Percentiles rank a stretch among this genome's conserved stretches.
phyloP scores from a whole-genome alignment of 176 grass and related monocot genomes.

The Aegilops speltoides region DNA sequence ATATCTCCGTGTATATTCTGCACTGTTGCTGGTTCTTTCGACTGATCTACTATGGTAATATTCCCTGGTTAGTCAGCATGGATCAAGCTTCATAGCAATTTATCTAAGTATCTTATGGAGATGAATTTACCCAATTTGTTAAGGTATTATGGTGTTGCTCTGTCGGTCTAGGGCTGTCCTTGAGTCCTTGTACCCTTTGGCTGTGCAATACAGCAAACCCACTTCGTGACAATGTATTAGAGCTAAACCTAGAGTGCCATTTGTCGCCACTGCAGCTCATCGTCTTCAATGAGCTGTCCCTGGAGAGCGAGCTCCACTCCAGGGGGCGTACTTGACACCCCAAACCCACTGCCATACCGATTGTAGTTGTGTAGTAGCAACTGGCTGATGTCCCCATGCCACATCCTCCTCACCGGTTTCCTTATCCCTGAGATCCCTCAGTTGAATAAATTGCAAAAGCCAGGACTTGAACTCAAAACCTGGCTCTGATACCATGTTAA shows the following conservation, averaged over 20 bases:
- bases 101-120: background rate
- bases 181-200: background rate
- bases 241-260: background rate
- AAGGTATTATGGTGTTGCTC: background rate
- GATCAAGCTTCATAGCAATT: constrained; percentile 9
- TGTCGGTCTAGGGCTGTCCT: background rate
- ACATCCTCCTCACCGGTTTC: background rate
- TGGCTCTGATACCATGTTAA: no score
- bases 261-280: background rate
- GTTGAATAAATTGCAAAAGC: no score
- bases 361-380: background rate
- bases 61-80: constrained; percentile 44
- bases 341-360: background rate
- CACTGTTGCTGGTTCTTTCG: constrained; percentile 76
- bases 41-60: constrained; percentile 94
- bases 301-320: background rate
- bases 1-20: constrained; percentile 87
- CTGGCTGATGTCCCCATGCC: background rate
- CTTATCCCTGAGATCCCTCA: background rate
- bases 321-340: background rate
- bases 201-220: background rate
- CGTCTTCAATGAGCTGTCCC: background rate
- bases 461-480: no score
- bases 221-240: background rate
- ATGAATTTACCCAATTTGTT: background rate